phyloP scores from a whole-genome alignment of 352 stramenopile species.

The Phytopythium vexans region DNA sequence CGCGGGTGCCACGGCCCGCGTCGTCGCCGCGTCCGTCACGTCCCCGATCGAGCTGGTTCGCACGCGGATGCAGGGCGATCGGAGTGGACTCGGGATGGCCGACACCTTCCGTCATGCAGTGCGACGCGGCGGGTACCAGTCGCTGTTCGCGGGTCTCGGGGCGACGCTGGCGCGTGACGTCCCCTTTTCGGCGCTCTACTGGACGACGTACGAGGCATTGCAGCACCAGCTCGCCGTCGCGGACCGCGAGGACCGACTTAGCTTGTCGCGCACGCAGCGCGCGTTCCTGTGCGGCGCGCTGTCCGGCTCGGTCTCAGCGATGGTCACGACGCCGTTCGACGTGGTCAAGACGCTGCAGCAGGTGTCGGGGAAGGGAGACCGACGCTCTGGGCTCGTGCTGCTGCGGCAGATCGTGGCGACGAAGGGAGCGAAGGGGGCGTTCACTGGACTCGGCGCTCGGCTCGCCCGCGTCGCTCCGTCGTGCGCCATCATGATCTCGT shows the following conservation, averaged over 20 bases:
- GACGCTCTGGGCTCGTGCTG: slow-evolving; percentile 31
- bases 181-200: slow-evolving; percentile 95
- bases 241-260: slow-evolving; percentile 9
- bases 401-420: slow-evolving; percentile 49
- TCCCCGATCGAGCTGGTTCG: slow-evolving; percentile 87
- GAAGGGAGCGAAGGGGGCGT: slow-evolving; percentile 43
- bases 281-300: slow-evolving; percentile 85
- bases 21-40: slow-evolving; percentile 74
- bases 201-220: slow-evolving; percentile 88
- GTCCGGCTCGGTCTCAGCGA: slow-evolving; percentile 86
- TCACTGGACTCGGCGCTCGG: slow-evolving; percentile 65
- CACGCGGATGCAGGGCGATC: slow-evolving; percentile 80
- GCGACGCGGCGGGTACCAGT: slow-evolving; percentile 60
- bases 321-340: slow-evolving; percentile 93
- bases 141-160: slow-evolving; percentile 83
- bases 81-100: slow-evolving; percentile 22
- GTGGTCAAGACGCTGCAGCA: slow-evolving; percentile 94
- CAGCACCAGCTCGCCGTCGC: slow-evolving; percentile 20
- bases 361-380: slow-evolving; percentile 41
- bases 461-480: slow-evolving; percentile 68
- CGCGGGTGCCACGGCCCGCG: slow-evolving; percentile 58
- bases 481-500: slow-evolving; percentile 88
- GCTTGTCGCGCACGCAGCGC: slow-evolving; percentile 52
- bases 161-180: slow-evolving; percentile 94
- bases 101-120: slow-evolving; percentile 57